These are phyloP conservation scores for Alternaria novae-zelandiae DNA, from an alignment of 2,329 filamentous ascomycete species.

Conservation along the genomic window DNA sequence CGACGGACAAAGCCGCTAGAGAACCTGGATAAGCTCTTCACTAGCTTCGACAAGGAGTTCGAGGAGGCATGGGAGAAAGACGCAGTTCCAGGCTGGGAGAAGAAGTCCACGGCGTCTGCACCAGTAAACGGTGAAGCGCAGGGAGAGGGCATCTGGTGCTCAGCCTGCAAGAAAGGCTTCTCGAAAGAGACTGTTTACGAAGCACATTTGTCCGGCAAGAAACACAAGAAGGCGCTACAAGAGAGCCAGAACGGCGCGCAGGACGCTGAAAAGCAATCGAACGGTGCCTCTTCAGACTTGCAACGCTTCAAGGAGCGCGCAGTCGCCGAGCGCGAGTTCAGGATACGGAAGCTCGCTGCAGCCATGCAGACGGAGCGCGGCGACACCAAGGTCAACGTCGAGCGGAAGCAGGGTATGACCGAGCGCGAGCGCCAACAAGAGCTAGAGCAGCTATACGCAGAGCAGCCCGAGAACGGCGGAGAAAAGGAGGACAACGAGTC, in stretches of 20 bases:
- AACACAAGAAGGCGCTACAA: constrained; percentile 81
- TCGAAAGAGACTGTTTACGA: constrained; percentile 95
- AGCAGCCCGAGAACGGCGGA: constrained; percentile 61
- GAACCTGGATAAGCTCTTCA: constrained; percentile 79
- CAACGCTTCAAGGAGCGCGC: constrained; percentile 78
- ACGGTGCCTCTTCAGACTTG: constrained; percentile 26
- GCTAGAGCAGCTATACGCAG: constrained; percentile 81
- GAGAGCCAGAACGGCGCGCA: constrained; percentile 56
- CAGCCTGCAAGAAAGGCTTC: constrained; percentile 92
- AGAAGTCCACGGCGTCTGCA: constrained; percentile 52
- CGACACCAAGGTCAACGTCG: constrained; percentile 92
- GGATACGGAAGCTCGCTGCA: constrained; percentile 78
- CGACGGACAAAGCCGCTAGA: constrained; percentile 83
- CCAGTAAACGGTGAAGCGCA: constrained; percentile 57
- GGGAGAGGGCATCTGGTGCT: constrained; percentile 80
- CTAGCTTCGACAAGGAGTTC: constrained; percentile 82
- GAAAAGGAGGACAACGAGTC: constrained; percentile 72
- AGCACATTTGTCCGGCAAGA: constrained; percentile 85
- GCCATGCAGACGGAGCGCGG: constrained; percentile 86
- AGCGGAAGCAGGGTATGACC: constrained; percentile 96
- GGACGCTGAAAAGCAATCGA: constrained; percentile 24
- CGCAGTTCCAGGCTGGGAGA: constrained; percentile 78
- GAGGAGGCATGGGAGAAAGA: constrained; percentile 81
- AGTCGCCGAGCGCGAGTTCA: constrained; percentile 86
- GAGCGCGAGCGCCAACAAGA: constrained; percentile 95